phyloP scores from a whole-genome alignment of 768 basidiomycete species.

The Clitopilus passeckerianus region DNA sequence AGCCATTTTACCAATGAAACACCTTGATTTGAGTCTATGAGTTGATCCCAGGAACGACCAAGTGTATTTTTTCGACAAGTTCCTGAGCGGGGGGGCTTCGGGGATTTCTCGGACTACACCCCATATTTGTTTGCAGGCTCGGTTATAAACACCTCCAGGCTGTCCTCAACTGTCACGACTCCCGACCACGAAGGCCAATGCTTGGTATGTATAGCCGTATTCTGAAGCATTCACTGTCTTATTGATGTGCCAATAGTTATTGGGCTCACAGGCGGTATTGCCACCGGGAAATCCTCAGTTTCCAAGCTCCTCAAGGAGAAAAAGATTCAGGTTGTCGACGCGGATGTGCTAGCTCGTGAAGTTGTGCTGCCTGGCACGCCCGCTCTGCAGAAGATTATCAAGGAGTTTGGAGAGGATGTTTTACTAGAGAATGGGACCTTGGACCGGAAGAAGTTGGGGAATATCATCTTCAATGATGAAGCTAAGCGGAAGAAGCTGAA shows the following conservation, averaged over 20 bases:
- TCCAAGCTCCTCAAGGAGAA: constrained; percentile 65
- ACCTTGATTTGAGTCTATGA: background rate
- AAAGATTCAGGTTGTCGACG: constrained; percentile 83
- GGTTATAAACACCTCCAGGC: background rate
- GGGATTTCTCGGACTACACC: background rate
- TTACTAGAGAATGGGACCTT: constrained; percentile 66
- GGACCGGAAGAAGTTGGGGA: constrained; percentile 79
- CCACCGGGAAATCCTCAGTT: constrained; percentile 94
- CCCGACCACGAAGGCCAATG: background rate
- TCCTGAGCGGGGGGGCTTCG: background rate
- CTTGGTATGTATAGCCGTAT: background rate
- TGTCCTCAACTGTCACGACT: background rate
- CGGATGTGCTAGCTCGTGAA: constrained; percentile 82
- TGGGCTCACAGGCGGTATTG: constrained; percentile 94
- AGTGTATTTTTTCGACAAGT: background rate
- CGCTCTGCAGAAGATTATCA: constrained; percentile 61
- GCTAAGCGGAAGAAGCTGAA: constrained; percentile 71
- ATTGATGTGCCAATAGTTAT: constrained; percentile 51
- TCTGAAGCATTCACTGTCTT: background rate
- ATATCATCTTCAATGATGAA: constrained; percentile 79
- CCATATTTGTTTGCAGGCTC: background rate
- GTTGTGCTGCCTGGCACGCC: constrained; percentile 83
- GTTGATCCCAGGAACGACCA: background rate
- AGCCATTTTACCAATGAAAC: background rate
- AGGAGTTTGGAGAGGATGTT: constrained; percentile 67